Evolutionary conservation across 1,284 basidiomycete species (phyloP).

Genomic region (Golubevia pallescens): DNA sequence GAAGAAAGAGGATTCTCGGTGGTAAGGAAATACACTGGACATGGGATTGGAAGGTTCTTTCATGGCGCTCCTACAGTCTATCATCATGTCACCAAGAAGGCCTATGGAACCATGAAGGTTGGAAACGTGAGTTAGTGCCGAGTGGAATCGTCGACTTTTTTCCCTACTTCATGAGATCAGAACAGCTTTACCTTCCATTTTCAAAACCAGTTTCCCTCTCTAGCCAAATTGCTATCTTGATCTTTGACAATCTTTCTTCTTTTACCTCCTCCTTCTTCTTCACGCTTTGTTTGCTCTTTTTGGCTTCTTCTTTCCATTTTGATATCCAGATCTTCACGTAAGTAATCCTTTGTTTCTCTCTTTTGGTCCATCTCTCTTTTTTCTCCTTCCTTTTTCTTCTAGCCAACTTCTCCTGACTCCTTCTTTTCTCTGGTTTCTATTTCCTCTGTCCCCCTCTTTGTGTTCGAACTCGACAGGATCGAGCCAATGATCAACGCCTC

Average conservation of each 20-base stretch:
- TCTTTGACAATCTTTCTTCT: constrained; percentile 15
- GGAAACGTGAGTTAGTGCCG: constrained; percentile 32
- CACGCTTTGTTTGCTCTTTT: not conserved
- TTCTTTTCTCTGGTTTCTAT: too few relatives aligned
- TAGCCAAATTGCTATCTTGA: not conserved
- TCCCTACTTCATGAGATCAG: not conserved
- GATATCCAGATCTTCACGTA: constrained; percentile 4
- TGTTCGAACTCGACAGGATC: constrained; percentile 24
- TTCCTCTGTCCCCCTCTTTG: constrained; percentile 9
- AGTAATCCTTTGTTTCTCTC: not conserved
- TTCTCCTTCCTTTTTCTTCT: too few relatives aligned
- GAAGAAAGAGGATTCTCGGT: constrained; percentile 70
- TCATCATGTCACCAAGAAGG: constrained; percentile 70
- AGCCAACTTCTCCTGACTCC: too few relatives aligned
- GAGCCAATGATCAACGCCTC: constrained; percentile 63
- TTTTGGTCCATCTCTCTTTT: too few relatives aligned
- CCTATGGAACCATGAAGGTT: constrained; percentile 57
- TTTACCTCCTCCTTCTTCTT: too few relatives aligned
- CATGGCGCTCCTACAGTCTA: constrained; percentile 84
- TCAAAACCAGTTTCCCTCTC: not conserved
- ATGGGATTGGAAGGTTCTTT: constrained; percentile 84
- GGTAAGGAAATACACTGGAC: constrained; percentile 78
- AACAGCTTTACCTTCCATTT: too few relatives aligned
- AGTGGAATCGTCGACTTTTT: not conserved
- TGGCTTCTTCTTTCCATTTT: not conserved